Conservation (phyloP, 1,139 yeast species). For the Diutina neorugosa region DNA sequence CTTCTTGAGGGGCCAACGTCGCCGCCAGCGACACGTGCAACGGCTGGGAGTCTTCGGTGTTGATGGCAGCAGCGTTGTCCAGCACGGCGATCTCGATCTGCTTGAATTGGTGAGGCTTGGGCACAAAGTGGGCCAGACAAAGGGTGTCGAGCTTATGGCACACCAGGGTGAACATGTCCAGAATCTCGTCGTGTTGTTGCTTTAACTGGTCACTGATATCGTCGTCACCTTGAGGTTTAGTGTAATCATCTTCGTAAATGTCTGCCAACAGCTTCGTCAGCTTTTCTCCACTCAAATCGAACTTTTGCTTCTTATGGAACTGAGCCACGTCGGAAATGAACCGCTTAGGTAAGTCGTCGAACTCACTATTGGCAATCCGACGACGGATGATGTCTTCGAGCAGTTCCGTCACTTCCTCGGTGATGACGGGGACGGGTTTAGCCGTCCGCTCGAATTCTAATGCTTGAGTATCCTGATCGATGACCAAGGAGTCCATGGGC, state of each 20-base stretch:
- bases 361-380: constrained; percentile 62
- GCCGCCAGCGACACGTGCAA: constrained; percentile 61
- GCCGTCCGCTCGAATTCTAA: constrained; percentile 35
- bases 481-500: constrained; percentile 65
- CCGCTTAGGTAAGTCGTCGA: constrained; percentile 77
- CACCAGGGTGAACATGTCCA: constrained; percentile 48
- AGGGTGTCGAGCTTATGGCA: constrained; percentile 73
- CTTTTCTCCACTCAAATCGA: constrained; percentile 74
- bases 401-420: constrained; percentile 75
- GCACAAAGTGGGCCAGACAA: constrained; percentile 87
- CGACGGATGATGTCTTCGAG: constrained; percentile 81
- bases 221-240: constrained; percentile 29
- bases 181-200: constrained; percentile 69
- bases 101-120: constrained; percentile 72
- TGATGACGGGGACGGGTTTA: constrained; percentile 85
- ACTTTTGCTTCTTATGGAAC: constrained; percentile 36
- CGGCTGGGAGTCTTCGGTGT: constrained; percentile 97
- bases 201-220: constrained; percentile 49
- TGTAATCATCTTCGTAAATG: constrained; percentile 76
- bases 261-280: constrained; percentile 86
- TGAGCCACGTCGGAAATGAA: constrained; percentile 50
- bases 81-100: constrained; percentile 64
- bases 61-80: constrained; percentile 43
- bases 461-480: constrained; percentile 24
- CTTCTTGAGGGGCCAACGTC: constrained; percentile 92